Evolutionary conservation across 2,329 filamentous ascomycete species (phyloP), one percentile per base, ranked within the genome.

Genomic region (Orbilia ellipsospora): DNA sequence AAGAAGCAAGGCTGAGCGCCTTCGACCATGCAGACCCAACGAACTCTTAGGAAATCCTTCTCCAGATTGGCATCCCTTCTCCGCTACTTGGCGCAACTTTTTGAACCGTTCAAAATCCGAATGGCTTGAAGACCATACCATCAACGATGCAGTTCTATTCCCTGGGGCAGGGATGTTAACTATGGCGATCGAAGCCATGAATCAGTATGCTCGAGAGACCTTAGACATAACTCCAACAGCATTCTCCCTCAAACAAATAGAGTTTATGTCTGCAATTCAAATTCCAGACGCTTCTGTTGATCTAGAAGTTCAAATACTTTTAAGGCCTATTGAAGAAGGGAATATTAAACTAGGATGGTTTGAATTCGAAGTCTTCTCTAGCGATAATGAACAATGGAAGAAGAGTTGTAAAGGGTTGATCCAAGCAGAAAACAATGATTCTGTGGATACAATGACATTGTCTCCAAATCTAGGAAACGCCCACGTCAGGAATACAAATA

Each of bases 181-280:
- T 45, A 73, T 73, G 60, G 68, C 68, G 18, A 73, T 73, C 36
- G 60, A 73, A 28, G 68, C 68, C 23, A 65, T 65, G 68, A 59
- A 65, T n/a, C 68, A 73, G n/a, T 65, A 65, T 15, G 52, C 68
- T 23, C 45, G 45, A 8, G 52, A 23, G n/a, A 60, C 28, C 36
- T 18, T 73, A 16, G 44, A 16, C 1, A 36, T 52, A 8, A 18
- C n/a, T 4, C 68, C 68, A 20, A 36, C 13, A 13, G 60, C 52
- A 1, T 73, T 73, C 15, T 54, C n/a, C 2, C 20, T 73, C 5
- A 57, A 64, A 45, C 20, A 73, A 13, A 52, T 73, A 6, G 68
- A 73, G 13, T 73, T 73, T 12, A 20, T 73, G 20, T 57, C 68
- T 5, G 45, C 68, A 0, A 73, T 73, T 2, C 52, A 65, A 3